Conservation (phyloP, 306 rosid genomes). For the Begonia fuchsioides region DNA sequence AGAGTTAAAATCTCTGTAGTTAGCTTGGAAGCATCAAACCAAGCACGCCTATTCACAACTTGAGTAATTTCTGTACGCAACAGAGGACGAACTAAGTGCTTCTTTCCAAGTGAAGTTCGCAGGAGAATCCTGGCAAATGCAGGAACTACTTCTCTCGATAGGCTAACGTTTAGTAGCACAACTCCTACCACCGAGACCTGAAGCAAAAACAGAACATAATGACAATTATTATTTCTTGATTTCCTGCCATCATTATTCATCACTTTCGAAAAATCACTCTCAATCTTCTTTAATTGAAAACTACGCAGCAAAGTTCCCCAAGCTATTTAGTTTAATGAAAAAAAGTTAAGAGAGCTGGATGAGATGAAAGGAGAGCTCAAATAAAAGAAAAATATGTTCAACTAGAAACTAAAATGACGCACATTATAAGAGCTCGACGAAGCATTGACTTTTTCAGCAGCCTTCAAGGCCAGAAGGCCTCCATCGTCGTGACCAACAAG, state of each 20-base stretch:
- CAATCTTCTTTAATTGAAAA: no score
- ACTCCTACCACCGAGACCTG: constrained; percentile 70
- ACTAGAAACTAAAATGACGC: constrained; percentile 11
- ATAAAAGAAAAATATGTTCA: no score
- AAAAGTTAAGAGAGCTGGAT: no score
- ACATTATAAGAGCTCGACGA: constrained; percentile 44
- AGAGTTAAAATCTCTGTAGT: constrained; percentile 60
- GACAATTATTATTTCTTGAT: no score
- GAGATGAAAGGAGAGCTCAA: no score
- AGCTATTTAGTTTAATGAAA: no score
- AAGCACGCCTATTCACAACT: constrained; percentile 83
- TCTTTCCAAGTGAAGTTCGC: constrained; percentile 86
- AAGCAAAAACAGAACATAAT: not conserved
- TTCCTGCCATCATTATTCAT: no score
- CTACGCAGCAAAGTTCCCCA: no score
- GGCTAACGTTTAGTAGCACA: constrained; percentile 61
- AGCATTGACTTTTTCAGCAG: constrained; percentile 46
- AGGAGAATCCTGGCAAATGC: constrained; percentile 86
- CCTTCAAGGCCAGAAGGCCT: constrained; percentile 71
- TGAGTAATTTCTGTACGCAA: constrained; percentile 78
- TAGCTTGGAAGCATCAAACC: constrained; percentile 71
- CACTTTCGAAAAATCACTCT: no score
- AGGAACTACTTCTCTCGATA: constrained; percentile 87
- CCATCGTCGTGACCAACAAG: constrained; percentile 90
- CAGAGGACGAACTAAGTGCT: constrained; percentile 81